Evolutionary conservation across 2,329 filamentous ascomycete genomes (phyloP).

Genomic region (Furcasterigmium sp.): DNA sequence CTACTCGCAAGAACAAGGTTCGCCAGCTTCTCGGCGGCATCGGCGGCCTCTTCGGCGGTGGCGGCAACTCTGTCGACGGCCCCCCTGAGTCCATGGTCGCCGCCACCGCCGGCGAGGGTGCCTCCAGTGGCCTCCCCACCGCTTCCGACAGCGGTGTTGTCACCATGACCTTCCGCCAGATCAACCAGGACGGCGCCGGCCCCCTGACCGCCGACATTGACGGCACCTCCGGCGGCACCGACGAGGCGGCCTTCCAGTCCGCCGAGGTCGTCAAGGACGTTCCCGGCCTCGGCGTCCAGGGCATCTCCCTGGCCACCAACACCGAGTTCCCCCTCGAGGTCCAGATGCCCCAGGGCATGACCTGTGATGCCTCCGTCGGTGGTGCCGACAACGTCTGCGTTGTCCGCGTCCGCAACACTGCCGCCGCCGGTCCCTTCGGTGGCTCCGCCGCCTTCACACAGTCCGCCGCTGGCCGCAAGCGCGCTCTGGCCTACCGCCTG

Average conservation of each 20-base stretch:
- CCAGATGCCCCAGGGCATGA: conserved; percentile 64
- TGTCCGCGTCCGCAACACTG: conserved; percentile 57
- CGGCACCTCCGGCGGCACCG: conserved; percentile 56
- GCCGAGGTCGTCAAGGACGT: conserved; percentile 57
- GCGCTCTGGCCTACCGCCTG: conserved; percentile 50
- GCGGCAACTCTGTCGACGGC: conserved; percentile 37
- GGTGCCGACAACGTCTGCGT: conserved; percentile 60
- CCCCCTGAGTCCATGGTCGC: conserved; percentile 47
- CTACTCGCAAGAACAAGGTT: conserved; percentile 16
- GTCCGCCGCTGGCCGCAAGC: conserved; percentile 51
- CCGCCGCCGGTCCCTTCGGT: conserved; percentile 61
- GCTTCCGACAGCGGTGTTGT: conserved; percentile 54
- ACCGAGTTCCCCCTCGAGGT: conserved; percentile 62
- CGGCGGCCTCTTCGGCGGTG: conserved; percentile 20
- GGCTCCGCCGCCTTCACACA: conserved; percentile 63
- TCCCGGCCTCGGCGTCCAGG: conserved; percentile 49
- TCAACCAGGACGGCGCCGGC: conserved; percentile 67
- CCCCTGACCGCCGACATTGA: conserved; percentile 57
- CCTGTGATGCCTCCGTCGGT: conserved; percentile 53
- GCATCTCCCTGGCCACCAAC: conserved; percentile 53
- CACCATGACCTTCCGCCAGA: conserved; percentile 61
- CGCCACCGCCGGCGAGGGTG: conserved; percentile 47
- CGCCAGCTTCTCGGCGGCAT: conserved; percentile 22
- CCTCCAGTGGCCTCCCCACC: conserved; percentile 53
- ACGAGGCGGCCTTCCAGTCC: conserved; percentile 52